Evolutionary conservation across 805 yeast genomes (phyloP).

Genomic region (Vanderwaltozyma polyspora): DNA sequence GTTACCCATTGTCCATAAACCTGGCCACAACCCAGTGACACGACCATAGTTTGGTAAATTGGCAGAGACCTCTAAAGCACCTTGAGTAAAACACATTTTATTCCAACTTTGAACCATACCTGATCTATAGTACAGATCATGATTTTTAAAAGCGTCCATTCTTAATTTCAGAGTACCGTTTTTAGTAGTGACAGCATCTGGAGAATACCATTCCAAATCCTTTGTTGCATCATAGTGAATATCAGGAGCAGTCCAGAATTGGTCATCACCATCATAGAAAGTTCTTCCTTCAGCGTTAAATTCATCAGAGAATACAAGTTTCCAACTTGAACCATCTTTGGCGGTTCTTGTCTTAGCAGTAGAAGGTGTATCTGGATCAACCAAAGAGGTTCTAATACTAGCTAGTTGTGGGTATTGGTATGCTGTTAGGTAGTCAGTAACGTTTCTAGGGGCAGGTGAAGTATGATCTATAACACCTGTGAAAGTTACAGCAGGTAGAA

Average conservation of each 20-base stretch:
- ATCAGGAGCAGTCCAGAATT: slow-evolving; percentile 80
- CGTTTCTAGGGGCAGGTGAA: slow-evolving; percentile 5
- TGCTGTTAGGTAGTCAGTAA: slow-evolving; percentile 33
- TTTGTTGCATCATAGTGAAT: slow-evolving; percentile 76
- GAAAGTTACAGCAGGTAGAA: slow-evolving; percentile 76
- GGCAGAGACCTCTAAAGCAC: slow-evolving; percentile 64
- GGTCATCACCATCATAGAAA: slow-evolving; percentile 84
- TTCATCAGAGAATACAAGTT: slow-evolving; percentile 80
- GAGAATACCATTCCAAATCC: slow-evolving; percentile 92
- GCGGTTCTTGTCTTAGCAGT: slow-evolving; percentile 40
- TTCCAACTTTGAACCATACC: slow-evolving; percentile 94
- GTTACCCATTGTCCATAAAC: slow-evolving; percentile 90
- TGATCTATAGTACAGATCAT: slow-evolving; percentile 69
- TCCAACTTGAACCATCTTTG: slow-evolving; percentile 56
- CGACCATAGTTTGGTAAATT: slow-evolving; percentile 70
- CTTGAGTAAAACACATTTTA: slow-evolving; percentile 79
- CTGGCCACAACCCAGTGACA: slow-evolving; percentile 88
- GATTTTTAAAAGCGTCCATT: slow-evolving; percentile 76
- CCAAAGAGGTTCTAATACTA: slow-evolving; percentile 39
- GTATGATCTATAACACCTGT: slow-evolving; percentile 49
- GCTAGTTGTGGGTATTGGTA: slow-evolving; percentile 42
- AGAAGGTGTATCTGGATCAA: slow-evolving; percentile 55
- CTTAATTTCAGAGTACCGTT: slow-evolving; percentile 60
- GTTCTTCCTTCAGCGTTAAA: slow-evolving; percentile 84
- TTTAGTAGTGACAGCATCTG: slow-evolving; percentile 73